These are phyloP conservation scores for Lepidium africanum DNA, from an alignment of 345 rosid genomes.

Conservation along the genomic window DNA sequence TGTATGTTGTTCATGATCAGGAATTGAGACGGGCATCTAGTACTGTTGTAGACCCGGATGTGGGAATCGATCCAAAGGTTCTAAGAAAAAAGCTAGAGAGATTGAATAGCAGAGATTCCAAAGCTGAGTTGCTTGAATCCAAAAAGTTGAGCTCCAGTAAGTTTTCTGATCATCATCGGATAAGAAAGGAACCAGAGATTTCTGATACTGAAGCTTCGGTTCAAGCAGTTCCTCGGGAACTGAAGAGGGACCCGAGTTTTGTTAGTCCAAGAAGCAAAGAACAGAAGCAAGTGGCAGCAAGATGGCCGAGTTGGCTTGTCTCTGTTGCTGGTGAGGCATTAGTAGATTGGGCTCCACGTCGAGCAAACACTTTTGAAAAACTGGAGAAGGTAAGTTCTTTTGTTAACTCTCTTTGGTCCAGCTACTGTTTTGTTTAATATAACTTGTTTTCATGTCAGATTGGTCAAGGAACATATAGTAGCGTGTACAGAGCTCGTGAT, in stretches of 20 bases:
- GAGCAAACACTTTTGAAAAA: conserved; percentile 73
- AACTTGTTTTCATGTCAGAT: conserved; percentile 38
- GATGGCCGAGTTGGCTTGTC: conserved; percentile 92
- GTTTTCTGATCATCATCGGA: conserved; percentile 41
- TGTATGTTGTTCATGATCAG: no score
- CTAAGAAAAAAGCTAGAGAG: no score
- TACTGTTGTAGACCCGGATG: no score
- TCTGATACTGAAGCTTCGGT: neutral
- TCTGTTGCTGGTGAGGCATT: conserved; percentile 75
- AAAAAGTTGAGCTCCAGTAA: conserved; percentile 36
- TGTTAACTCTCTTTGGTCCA: neutral
- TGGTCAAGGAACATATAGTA: conserved; percentile 96
- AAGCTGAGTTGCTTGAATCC: conserved; percentile 42
- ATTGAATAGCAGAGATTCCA: conserved; percentile 37
- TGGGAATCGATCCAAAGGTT: no score
- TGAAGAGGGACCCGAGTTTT: neutral
- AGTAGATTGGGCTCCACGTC: conserved; percentile 81
- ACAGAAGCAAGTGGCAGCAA: conserved; percentile 42
- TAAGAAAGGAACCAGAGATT: conserved; percentile 32
- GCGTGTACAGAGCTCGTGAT: conserved; percentile 83
- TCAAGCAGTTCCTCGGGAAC: conserved; percentile 1
- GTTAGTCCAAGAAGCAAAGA: conserved; percentile 31
- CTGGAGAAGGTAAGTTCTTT: conserved; percentile 58
- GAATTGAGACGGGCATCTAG: no score
- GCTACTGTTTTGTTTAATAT: neutral